A percentile compares a stretch with the other conserved stretches of the same genome.
Conservation (phyloP, 2,329 filamentous ascomycete genomes). For the Hypoxylon sp. region DNA sequence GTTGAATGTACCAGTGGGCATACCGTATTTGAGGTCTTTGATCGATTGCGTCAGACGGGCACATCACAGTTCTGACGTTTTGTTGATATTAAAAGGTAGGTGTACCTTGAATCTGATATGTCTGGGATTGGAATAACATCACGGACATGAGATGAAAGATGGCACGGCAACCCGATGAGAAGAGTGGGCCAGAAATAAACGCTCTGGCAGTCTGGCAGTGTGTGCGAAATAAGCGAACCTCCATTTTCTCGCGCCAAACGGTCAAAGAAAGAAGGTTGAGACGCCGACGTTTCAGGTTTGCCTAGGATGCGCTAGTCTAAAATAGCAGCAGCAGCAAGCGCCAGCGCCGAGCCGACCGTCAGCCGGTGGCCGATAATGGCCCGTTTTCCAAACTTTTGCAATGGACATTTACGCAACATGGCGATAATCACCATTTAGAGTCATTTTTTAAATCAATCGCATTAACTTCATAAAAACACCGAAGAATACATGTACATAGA, state of each 20-base stretch:
- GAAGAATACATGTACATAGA: neutral
- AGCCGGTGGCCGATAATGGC: slow-evolving; percentile 15
- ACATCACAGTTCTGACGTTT: slow-evolving; percentile 25
- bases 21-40: neutral
- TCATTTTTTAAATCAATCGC: neutral
- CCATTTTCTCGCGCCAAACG: slow-evolving; percentile 27
- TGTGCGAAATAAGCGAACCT: slow-evolving; percentile 24
- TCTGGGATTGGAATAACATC: slow-evolving; percentile 26
- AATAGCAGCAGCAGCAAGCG: slow-evolving; percentile 37
- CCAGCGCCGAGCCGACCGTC: slow-evolving; percentile 19
- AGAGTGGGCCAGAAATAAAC: slow-evolving; percentile 30
- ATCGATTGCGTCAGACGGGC: slow-evolving; percentile 15
- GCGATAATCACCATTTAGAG: slow-evolving; percentile 24
- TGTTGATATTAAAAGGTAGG: slow-evolving; percentile 31
- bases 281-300: slow-evolving; percentile 42
- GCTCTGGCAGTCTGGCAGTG: slow-evolving; percentile 16
- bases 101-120: slow-evolving; percentile 26
- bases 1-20: neutral
- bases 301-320: slow-evolving; percentile 27
- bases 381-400: slow-evolving; percentile 13
- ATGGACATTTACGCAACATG: slow-evolving; percentile 27
- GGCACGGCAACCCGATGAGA: slow-evolving; percentile 36
- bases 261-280: slow-evolving; percentile 29
- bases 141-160: slow-evolving; percentile 27
- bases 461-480: neutral